Percentiles rank a stretch among this genome's conserved stretches.
phyloP scores from a whole-genome alignment of 2,329 filamentous ascomycete genomes.

The Aspergillus tubingensis region DNA sequence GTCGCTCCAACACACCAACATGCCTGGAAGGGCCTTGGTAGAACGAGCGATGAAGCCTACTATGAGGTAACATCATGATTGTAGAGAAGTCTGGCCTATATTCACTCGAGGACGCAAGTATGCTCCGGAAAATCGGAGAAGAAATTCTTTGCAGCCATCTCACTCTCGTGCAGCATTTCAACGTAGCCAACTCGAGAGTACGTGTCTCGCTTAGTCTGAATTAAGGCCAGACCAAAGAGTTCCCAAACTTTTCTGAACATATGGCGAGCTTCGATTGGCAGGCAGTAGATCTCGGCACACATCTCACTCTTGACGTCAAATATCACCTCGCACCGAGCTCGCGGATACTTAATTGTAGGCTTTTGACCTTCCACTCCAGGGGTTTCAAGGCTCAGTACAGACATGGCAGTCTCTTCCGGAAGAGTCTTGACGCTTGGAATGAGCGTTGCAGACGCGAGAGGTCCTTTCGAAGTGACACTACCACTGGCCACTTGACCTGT shows the following conservation, averaged over 20 bases:
- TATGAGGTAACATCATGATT: no score
- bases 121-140: not conserved
- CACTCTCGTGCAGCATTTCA: not conserved
- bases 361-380: not conserved
- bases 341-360: not conserved
- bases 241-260: no score
- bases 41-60: no score
- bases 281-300: not conserved
- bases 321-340: not conserved
- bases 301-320: not conserved
- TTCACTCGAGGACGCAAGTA: not conserved
- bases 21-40: no score
- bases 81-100: no score
- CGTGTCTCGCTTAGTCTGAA: not conserved
- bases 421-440: not conserved
- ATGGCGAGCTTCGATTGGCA: not conserved
- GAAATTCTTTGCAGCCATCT: not conserved
- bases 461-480: not conserved
- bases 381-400: not conserved
- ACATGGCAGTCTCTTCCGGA: not conserved
- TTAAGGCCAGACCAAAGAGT: no score
- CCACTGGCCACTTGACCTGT: not conserved
- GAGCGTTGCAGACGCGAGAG: not conserved
- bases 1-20: no score
- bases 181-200: not conserved